phyloP scores from a whole-genome alignment of 768 basidiomycete genomes.

The Boletus speciosus region DNA sequence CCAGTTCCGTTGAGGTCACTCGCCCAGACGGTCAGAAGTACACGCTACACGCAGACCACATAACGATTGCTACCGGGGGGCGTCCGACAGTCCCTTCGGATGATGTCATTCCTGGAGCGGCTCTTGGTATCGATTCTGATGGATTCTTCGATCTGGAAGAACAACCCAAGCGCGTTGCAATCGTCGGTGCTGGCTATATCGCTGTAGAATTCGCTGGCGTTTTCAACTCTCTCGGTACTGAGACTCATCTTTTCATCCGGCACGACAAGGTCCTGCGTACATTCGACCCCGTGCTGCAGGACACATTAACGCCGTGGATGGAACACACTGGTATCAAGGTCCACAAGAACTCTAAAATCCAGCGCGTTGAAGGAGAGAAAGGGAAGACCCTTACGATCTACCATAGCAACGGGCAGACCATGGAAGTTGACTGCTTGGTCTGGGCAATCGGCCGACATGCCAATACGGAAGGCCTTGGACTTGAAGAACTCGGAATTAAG shows the following conservation, averaged over 20 bases:
- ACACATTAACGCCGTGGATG: conserved; percentile 87
- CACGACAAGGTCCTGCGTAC: conserved; percentile 86
- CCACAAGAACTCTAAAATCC: conserved; percentile 74
- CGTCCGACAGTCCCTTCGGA: conserved; percentile 77
- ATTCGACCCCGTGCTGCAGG: conserved; percentile 85
- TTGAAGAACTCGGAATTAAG: conserved; percentile 75
- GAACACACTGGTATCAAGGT: conserved; percentile 89
- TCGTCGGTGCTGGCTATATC: conserved; percentile 97
- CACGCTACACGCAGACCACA: conserved; percentile 68
- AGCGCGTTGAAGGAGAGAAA: conserved; percentile 70
- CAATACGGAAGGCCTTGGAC: conserved; percentile 72
- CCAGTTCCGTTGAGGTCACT: conserved; percentile 70
- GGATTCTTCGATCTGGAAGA: conserved; percentile 92
- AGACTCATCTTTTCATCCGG: conserved; percentile 91
- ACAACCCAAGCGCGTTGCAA: conserved; percentile 89
- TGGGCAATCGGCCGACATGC: conserved; percentile 95
- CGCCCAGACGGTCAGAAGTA: conserved; percentile 66
- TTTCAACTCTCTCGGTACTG: conserved; percentile 84
- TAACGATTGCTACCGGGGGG: conserved; percentile 86
- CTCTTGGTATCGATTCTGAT: conserved; percentile 87
- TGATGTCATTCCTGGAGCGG: conserved; percentile 81
- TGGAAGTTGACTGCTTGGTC: conserved; percentile 83
- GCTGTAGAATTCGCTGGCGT: conserved; percentile 96
- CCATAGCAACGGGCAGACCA: conserved; percentile 66
- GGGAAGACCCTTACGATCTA: conserved; percentile 73